Evolutionary conservation across 1,284 basidiomycete species (phyloP).

Genomic region (Trichosporon coremiiforme): DNA sequence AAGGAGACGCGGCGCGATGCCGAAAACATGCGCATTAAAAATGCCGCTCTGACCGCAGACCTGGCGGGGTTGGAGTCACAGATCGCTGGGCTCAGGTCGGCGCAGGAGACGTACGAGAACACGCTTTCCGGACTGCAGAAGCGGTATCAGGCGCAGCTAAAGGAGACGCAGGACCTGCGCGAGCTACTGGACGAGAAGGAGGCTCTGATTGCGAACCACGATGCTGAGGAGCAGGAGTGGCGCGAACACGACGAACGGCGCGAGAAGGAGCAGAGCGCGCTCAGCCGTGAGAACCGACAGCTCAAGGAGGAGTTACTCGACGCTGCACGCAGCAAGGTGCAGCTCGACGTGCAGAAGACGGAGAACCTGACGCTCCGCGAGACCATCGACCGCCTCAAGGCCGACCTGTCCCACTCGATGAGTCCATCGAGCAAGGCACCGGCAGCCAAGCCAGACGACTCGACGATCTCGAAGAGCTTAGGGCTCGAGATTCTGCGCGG

Average conservation of each 20-base stretch:
- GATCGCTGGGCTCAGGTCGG: neutral
- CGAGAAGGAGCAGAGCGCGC: conserved; percentile 7
- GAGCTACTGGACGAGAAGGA: conserved; percentile 13
- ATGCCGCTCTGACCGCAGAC: conserved; percentile 6
- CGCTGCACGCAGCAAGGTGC: neutral
- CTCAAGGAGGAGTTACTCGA: conserved; percentile 10
- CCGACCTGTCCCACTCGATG: conserved; percentile 64
- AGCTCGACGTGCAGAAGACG: conserved; percentile 64
- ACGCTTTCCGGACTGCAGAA: neutral
- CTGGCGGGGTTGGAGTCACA: conserved; percentile 2
- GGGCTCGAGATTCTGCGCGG: conserved; percentile 76
- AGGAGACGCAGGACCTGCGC: conserved; percentile 14
- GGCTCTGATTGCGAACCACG: conserved; percentile 6
- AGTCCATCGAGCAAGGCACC: conserved; percentile 10
- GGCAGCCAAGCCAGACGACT: conserved; percentile 4
- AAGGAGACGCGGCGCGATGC: conserved; percentile 19
- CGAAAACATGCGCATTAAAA: conserved; percentile 9
- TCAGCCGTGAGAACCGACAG: conserved; percentile 11
- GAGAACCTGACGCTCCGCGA: conserved; percentile 87
- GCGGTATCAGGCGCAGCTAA: conserved; percentile 8
- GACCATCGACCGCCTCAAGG: conserved; percentile 86
- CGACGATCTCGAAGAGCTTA: conserved; percentile 73
- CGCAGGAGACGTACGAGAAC: conserved; percentile 11
- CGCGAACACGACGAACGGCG: conserved; percentile 10
- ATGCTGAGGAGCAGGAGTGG: conserved; percentile 9